phyloP scores from a whole-genome alignment of 495 filamentous ascomycete genomes.

The Cercophora sp. region DNA sequence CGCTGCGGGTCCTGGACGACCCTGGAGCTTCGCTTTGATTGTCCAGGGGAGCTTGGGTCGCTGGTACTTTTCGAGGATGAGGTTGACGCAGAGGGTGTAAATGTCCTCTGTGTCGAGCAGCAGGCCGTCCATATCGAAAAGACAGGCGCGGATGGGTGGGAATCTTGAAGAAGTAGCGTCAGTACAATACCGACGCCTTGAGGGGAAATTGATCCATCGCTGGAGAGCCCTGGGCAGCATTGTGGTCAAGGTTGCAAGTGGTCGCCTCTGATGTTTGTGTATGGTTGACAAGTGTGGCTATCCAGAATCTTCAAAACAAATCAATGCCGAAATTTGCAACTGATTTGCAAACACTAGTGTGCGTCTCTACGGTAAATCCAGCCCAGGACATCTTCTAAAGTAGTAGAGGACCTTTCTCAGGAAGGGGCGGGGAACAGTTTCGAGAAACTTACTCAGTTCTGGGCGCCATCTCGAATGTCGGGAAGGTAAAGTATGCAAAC shows the following conservation, averaged over 20 bases:
- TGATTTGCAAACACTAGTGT: too few species aligned
- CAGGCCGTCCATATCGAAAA: conserved; percentile 99
- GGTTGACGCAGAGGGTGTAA: conserved; percentile 80
- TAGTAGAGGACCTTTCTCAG: too few species aligned
- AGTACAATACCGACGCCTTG: neutral
- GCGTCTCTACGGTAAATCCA: too few species aligned
- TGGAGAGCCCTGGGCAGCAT: too few species aligned
- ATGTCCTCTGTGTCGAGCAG: conserved; percentile 91
- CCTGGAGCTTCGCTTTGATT: conserved; percentile 92
- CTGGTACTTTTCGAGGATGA: conserved; percentile 69
- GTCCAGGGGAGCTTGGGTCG: conserved; percentile 77
- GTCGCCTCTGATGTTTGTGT: too few species aligned
- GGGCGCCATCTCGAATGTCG: conserved; percentile 30
- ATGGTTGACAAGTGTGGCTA: too few species aligned
- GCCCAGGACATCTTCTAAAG: too few species aligned
- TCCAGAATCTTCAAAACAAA: too few species aligned
- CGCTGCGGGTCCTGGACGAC: conserved; percentile 73
- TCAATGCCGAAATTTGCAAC: too few species aligned
- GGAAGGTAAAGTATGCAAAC: too few species aligned
- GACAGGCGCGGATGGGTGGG: conserved; percentile 81
- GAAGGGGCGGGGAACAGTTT: conserved; percentile 18
- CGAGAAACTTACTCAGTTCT: conserved; percentile 37
- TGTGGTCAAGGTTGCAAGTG: too few species aligned
- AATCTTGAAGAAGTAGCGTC: conserved; percentile 41
- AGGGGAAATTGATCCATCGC: too few species aligned